Evolutionary conservation across 2,329 filamentous ascomycete genomes (phyloP), one percentile per base, ranked within the genome.

Genomic region (Colletotrichum limetticola): DNA sequence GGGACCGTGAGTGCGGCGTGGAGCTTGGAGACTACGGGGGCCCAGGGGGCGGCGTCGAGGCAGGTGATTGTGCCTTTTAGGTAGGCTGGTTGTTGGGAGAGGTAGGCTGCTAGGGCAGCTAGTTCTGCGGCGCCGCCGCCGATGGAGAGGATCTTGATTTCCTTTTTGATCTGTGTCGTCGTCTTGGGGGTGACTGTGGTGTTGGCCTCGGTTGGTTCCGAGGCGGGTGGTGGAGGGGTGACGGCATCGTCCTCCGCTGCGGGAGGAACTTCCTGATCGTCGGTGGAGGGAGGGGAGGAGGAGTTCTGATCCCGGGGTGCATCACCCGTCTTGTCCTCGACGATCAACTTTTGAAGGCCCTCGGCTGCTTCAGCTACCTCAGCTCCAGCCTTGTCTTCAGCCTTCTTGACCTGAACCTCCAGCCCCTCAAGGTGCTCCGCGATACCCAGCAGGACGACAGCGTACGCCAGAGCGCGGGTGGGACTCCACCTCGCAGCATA

Each of bases 401-500:
- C 59, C 19, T n/a, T 49, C 42, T 52, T 9, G 24, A 70, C 49
- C 57, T 72, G 46, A 5, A 85, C 77, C 30, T 64, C 61, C n/a
- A 64, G 16, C 32, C 68, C 72, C 30, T 80, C 76, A 2, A 87
- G 74, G 32, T 86, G 76, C 1, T 75, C 71, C 11, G 75, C 72
- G 14, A 90, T 78, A 8, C 78, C 78, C 61, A 81, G 72, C 49
- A 92, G 81, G n/a, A 91, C 82, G 3, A 83, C 79, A n/a, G 91
- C 86, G 83, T 98, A 98, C 75, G 92, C 94, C 65, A 98, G 84
- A 0, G 95, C 93, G 66, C 97, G 88, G 65, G 93, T 93, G 1
- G 96, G 94, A 82, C 95, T 98, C 95, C 96, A 99, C 77, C 97
- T 86, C 66, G 94, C 90, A 9, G 95, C 94, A 85, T 99, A 99